These are phyloP conservation scores for Mucor irregularis DNA, from an alignment of 371 early-diverging fungal species.

Conservation along the genomic window DNA sequence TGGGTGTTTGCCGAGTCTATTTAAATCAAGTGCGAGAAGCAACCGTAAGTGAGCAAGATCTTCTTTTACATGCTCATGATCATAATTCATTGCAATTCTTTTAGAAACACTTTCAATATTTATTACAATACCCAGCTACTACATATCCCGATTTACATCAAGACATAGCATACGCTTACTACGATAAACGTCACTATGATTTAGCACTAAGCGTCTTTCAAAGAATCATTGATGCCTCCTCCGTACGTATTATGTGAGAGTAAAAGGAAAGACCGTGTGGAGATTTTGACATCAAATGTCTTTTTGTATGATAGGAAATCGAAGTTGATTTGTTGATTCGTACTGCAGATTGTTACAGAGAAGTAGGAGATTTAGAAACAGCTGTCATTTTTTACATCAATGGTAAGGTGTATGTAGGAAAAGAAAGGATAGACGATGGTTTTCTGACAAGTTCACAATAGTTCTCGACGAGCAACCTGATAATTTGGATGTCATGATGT, in stretches of 20 bases:
- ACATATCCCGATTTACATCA: slow-evolving; percentile 78
- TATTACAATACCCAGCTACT: slow-evolving; percentile 54
- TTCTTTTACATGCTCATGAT: not conserved
- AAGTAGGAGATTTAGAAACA: slow-evolving; percentile 64
- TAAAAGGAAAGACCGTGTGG: no score
- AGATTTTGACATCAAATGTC: no score
- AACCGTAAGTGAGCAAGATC: slow-evolving; percentile 44
- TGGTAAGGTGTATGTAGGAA: slow-evolving; percentile 21
- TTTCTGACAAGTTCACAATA: slow-evolving; percentile 2
- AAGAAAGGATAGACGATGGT: not conserved
- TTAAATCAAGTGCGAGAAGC: slow-evolving; percentile 70
- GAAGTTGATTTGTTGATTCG: slow-evolving; percentile 52
- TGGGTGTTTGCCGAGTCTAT: slow-evolving; percentile 81
- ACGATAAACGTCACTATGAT: slow-evolving; percentile 67
- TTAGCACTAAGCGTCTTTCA: slow-evolving; percentile 66
- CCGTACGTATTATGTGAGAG: slow-evolving; percentile 46
- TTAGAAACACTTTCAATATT: slow-evolving; percentile 69
- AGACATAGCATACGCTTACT: slow-evolving; percentile 83
- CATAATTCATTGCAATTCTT: not conserved
- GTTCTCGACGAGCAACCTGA: slow-evolving; percentile 57
- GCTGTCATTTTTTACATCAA: slow-evolving; percentile 63
- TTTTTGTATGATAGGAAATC: no score
- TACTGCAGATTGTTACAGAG: slow-evolving; percentile 71
- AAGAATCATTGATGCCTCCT: slow-evolving; percentile 54
- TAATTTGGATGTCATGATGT: slow-evolving; percentile 75